Evolutionary conservation across 1,284 basidiomycete species (phyloP).

Genomic region (Apiotrichum brassicae): DNA sequence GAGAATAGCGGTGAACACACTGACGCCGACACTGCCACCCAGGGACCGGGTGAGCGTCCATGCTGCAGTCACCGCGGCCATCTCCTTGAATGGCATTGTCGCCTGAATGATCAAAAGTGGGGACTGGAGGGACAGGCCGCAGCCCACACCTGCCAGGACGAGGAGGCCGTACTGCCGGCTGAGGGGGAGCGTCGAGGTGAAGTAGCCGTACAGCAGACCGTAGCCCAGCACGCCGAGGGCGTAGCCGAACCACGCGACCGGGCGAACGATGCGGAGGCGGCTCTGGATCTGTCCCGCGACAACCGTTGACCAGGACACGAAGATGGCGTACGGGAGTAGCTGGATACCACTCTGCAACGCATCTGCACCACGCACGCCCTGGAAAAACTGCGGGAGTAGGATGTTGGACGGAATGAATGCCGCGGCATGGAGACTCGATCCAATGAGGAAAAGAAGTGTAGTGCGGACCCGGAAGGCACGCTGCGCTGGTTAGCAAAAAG

Average conservation of each 20-base stretch:
- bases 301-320: constrained; percentile 18
- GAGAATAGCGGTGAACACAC: constrained; percentile 33
- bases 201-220: constrained; percentile 26
- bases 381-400: constrained; percentile 41
- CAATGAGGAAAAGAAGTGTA: constrained; percentile 36
- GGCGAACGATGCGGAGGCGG: constrained; percentile 32
- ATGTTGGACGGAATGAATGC: constrained; percentile 33
- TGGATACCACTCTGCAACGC: constrained; percentile 23
- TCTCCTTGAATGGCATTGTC: constrained; percentile 43
- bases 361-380: constrained; percentile 30
- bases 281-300: constrained; percentile 35
- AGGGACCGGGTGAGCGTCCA: constrained; percentile 32
- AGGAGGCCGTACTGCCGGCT: constrained; percentile 25
- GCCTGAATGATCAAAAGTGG: constrained; percentile 41
- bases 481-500: constrained; percentile 6
- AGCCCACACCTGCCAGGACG: constrained; percentile 24
- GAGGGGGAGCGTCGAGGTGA: constrained; percentile 20
- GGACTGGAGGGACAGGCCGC: constrained; percentile 27
- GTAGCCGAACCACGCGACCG: constrained; percentile 39
- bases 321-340: constrained; percentile 28
- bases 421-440: constrained; percentile 27
- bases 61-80: constrained; percentile 41
- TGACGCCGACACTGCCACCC: constrained; percentile 32
- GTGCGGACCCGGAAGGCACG: constrained; percentile 38
- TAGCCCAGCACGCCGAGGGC: constrained; percentile 26